Evolutionary conservation across 371 early-diverging fungal genomes (phyloP).

Genomic region (Mortierella sp.): DNA sequence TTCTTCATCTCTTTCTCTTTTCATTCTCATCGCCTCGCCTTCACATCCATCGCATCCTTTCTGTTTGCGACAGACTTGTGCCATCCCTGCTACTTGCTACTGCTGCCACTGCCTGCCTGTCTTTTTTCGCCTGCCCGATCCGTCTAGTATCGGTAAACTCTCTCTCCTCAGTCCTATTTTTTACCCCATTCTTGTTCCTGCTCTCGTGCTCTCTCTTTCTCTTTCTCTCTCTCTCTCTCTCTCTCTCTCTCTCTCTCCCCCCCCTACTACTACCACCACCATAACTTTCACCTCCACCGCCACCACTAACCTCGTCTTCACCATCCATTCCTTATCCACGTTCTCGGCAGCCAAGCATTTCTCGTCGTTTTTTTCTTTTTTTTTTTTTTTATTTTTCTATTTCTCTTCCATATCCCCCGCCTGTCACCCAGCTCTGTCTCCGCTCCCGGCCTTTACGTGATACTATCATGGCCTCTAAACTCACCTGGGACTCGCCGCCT

Average conservation of each 20-base stretch:
- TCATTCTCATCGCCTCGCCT: too few relatives aligned
- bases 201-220: not conserved
- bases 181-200: too few relatives aligned
- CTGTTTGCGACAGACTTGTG: too few relatives aligned
- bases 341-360: not conserved
- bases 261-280: not conserved
- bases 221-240: not conserved
- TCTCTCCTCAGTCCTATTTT: too few relatives aligned
- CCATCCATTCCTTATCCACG: not conserved
- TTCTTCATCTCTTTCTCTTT: not conserved
- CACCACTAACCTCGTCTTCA: not conserved
- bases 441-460: not conserved
- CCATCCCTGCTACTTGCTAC: too few relatives aligned
- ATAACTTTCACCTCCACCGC: too few relatives aligned
- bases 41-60: too few relatives aligned
- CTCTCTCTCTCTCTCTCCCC: not conserved
- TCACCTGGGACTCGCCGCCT: slow-evolving; percentile 20
- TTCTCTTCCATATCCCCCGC: not conserved
- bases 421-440: not conserved
- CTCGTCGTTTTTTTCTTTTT: not conserved
- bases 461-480: not conserved
- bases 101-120: too few relatives aligned
- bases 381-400: not conserved
- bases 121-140: too few relatives aligned
- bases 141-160: too few relatives aligned